These are phyloP conservation scores for Aspergillus funiculosus DNA, from an alignment of 495 filamentous ascomycete species.

Conservation along the genomic window DNA sequence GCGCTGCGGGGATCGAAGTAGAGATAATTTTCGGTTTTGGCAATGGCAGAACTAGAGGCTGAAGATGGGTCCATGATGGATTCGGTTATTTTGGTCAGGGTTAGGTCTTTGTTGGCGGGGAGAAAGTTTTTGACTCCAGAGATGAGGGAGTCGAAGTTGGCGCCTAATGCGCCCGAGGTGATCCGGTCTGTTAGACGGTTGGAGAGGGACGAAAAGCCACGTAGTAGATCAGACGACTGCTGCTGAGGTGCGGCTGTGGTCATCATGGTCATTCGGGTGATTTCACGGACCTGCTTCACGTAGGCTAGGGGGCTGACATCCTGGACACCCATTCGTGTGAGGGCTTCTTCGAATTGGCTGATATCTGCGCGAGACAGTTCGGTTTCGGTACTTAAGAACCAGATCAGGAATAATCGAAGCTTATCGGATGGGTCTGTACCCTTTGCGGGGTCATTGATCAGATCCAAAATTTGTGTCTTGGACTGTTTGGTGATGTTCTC, in stretches of 20 bases:
- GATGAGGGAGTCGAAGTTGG: slow-evolving; percentile 91
- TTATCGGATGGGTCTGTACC: slow-evolving; percentile 83
- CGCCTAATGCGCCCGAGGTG: slow-evolving; percentile 79
- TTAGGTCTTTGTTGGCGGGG: slow-evolving; percentile 89
- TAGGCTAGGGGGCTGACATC: slow-evolving; percentile 71
- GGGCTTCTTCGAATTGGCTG: slow-evolving; percentile 79
- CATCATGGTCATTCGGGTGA: slow-evolving; percentile 99
- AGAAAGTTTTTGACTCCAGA: slow-evolving; percentile 99
- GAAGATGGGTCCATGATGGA: slow-evolving; percentile 95
- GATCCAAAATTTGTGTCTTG: slow-evolving; percentile 81
- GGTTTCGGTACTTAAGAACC: slow-evolving; percentile 93
- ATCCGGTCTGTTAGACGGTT: slow-evolving; percentile 88
- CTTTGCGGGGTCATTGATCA: slow-evolving; percentile 75
- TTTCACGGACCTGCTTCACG: slow-evolving; percentile 83
- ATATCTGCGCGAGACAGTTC: slow-evolving; percentile 78
- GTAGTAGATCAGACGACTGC: slow-evolving; percentile 71
- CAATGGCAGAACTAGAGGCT: slow-evolving; percentile 84
- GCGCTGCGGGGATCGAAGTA: slow-evolving; percentile 95
- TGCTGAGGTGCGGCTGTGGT: slow-evolving; percentile 69
- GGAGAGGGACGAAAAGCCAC: slow-evolving; percentile 82
- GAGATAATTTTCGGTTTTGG: slow-evolving; percentile 96
- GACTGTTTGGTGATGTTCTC: slow-evolving; percentile 90
- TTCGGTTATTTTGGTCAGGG: slow-evolving; percentile 95
- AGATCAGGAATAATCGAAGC: slow-evolving; percentile 89
- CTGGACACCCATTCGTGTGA: slow-evolving; percentile 67